Evolutionary conservation across 345 rosid species (phyloP).

Genomic region (Syzygium grande): DNA sequence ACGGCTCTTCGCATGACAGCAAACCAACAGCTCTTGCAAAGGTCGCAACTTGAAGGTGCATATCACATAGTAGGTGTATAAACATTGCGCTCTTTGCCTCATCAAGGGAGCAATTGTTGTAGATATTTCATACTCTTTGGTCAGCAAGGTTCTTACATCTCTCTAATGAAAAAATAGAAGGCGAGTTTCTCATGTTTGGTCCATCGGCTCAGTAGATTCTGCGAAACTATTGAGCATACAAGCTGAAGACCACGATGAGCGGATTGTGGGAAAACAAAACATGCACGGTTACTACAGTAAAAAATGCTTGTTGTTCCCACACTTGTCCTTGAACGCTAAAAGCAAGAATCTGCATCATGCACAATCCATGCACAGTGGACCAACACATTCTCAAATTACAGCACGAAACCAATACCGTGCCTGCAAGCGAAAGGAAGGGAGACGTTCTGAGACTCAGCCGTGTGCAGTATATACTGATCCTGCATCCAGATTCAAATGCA

Average conservation of each 20-base stretch:
- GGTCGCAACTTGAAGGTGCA: background rate
- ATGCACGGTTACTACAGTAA: background rate
- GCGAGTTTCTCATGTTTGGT: background rate
- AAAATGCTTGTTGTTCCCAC: background rate
- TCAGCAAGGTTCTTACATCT: background rate
- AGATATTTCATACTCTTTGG: background rate
- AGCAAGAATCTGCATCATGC: background rate
- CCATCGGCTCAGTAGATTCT: background rate
- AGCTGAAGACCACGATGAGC: background rate
- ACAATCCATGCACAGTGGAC: background rate
- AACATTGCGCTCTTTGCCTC: background rate
- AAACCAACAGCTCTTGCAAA: background rate
- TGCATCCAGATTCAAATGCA: constrained; percentile 28
- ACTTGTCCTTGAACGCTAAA: background rate
- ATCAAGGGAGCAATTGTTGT: background rate
- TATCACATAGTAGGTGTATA: background rate
- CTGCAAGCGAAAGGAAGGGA: constrained; percentile 94
- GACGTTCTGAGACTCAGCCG: constrained; percentile 82
- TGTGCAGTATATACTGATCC: constrained; percentile 93
- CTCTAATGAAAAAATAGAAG: background rate
- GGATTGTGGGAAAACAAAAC: background rate
- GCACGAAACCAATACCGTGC: constrained; percentile 56
- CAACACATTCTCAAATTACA: background rate
- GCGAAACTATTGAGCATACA: background rate
- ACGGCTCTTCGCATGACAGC: background rate